Base-by-base conservation (phyloP, 441 rosid species). In the Arabidopsis hybrid region DNA sequence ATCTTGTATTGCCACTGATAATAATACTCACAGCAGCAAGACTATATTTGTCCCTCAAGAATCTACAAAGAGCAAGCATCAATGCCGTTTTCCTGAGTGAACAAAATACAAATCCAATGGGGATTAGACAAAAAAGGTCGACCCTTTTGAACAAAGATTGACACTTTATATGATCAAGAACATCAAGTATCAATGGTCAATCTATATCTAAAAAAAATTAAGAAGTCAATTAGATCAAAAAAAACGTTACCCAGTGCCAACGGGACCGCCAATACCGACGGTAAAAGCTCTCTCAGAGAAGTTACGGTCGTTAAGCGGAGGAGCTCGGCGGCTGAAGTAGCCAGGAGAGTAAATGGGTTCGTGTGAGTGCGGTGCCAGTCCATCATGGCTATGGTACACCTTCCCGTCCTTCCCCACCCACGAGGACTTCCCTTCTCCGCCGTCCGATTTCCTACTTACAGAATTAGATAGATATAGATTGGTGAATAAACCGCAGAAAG, bases 311-410 rank as follows among this genome's bases (percentile, higher is more conserved):
- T 81, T 58, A 66, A 92, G 85, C 7, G 97, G 97, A 5, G 81
- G 97, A 80, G 99, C 99, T 78, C 98, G 84, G 79, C 91, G 85
- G 78, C 87, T 88, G 81, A 93, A 92, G 86, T 71, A 95, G 49
- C 99, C 98, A 61, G 98, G 97, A 13, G 98, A 91, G 86, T 91
- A 92, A 14, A 92, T 92, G 56, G 99, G 98, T 81, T 95, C 99
- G 59, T 95, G 99, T 11, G 99, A 92, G 77, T 92, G 98, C 10
- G 97, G 95, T 29, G 98, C 99, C 8, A 92, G 85, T 60, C 98
- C 98, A 80, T 95, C 98, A 75, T 95, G 99, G 86, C 97, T 92
- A 78, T 92, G 99, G 79, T 85, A 91, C 62, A 88, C 86, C 80
- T 45, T 92, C 58, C 98, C 98, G 58, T 92, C 98, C 10, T 83